phyloP scores from a whole-genome alignment of 768 basidiomycete genomes.

The Flagelloscypha sp. region DNA sequence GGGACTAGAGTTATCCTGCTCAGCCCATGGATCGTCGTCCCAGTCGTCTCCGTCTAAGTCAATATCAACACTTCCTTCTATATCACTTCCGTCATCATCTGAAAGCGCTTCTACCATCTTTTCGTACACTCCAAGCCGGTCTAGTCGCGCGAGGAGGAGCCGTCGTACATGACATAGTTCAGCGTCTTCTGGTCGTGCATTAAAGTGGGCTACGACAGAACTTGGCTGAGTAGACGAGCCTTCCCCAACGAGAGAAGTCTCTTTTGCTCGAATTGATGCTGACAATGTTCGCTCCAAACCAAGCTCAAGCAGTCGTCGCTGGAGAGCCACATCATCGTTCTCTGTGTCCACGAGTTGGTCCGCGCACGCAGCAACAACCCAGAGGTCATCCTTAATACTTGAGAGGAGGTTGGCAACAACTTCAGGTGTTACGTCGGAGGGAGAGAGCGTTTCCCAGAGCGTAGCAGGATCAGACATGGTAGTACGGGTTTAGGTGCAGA shows the following conservation, averaged over 20 bases:
- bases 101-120: constrained; percentile 44
- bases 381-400: constrained; percentile 56
- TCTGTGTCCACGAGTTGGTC: constrained; percentile 63
- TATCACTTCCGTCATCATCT: constrained; percentile 12
- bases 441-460: constrained; percentile 49
- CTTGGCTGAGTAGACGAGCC: too few species aligned
- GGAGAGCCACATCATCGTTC: constrained; percentile 42
- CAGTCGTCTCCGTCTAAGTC: constrained; percentile 50
- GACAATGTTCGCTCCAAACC: constrained; percentile 53
- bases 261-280: constrained; percentile 36
- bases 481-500: too few species aligned
- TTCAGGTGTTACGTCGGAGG: constrained; percentile 50
- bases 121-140: constrained; percentile 65
- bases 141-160: constrained; percentile 58
- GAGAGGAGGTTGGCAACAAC: constrained; percentile 39
- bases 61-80: constrained; percentile 25
- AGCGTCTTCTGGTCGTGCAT: constrained; percentile 48
- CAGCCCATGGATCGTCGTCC: constrained; percentile 76
- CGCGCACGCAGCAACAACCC: constrained; percentile 67
- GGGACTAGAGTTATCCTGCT: too few species aligned
- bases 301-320: constrained; percentile 50
- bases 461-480: constrained; percentile 24
- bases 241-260: constrained; percentile 5
- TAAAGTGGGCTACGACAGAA: constrained; percentile 46
- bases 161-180: constrained; percentile 58